A percentile compares a stretch with the other conserved stretches of the same genome.
These are phyloP conservation scores for Termitomyces bulborhizus DNA, from an alignment of 768 basidiomycete genomes.

Conservation along the genomic window DNA sequence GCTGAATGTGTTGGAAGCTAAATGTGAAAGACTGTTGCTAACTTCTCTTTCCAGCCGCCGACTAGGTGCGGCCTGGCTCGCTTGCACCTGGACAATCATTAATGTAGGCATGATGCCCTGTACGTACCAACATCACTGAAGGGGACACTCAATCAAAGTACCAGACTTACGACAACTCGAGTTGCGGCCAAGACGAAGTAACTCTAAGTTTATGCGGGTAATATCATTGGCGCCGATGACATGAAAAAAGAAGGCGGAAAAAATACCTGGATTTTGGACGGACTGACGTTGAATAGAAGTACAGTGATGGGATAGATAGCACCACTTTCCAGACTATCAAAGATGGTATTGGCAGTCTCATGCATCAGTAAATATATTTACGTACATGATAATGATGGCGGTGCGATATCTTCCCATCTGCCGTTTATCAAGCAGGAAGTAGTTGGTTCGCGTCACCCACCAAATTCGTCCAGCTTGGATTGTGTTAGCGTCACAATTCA, in stretches of 20 bases:
- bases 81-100: neutral
- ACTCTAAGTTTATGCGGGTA: neutral
- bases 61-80: neutral
- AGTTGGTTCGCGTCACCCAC: neutral
- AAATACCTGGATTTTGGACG: neutral
- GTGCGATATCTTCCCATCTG: neutral
- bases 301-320: constrained; percentile 1
- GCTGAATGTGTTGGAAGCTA: neutral
- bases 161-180: neutral
- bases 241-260: neutral
- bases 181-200: neutral
- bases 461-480: neutral
- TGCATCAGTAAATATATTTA: neutral
- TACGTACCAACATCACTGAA: neutral
- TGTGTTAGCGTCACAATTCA: neutral
- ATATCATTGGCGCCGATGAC: neutral
- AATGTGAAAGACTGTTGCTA: neutral
- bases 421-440: neutral
- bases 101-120: neutral
- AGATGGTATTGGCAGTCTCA: neutral
- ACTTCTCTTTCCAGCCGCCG: neutral
- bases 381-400: neutral
- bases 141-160: neutral
- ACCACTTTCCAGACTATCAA: neutral
- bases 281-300: neutral